Evolutionary conservation across 2,329 filamentous ascomycete genomes (phyloP).

Genomic region (Byssoonygena ceratinophila): DNA sequence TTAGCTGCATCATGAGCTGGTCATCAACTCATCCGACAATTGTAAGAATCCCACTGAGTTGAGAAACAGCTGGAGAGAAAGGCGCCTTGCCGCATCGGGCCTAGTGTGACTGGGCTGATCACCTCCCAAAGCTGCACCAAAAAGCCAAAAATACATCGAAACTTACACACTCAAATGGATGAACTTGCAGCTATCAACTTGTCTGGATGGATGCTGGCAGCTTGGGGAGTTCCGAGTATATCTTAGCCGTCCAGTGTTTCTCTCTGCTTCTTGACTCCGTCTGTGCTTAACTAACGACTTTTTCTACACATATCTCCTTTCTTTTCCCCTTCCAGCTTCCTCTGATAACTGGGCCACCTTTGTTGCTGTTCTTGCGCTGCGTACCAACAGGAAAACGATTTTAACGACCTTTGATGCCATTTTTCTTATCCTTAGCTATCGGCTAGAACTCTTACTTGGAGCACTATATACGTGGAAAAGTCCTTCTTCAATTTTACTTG

Average conservation of each 20-base stretch:
- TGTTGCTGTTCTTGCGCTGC: conserved; percentile 9
- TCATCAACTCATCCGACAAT: no score
- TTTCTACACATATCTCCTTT: background rate
- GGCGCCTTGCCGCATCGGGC: background rate
- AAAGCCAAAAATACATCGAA: background rate
- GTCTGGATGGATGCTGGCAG: background rate
- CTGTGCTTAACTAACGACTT: background rate
- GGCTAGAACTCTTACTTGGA: background rate
- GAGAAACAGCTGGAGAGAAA: background rate
- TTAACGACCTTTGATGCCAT: conserved; percentile 4
- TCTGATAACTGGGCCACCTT: conserved; percentile 1
- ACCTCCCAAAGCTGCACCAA: background rate
- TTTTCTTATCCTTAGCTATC: conserved; percentile 5
- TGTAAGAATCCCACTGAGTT: no score
- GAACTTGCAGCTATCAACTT: background rate
- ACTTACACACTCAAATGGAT: background rate
- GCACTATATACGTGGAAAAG: conserved; percentile 3
- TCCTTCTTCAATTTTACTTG: conserved; percentile 5
- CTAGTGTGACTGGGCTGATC: background rate
- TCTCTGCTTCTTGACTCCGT: background rate
- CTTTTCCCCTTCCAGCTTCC: background rate
- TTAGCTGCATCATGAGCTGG: no score
- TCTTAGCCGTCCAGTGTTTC: background rate
- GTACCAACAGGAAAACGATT: conserved; percentile 10
- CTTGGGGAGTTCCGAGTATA: background rate